Evolutionary conservation across 139 green algal species (phyloP), one percentile per base, ranked within the genome.

Genomic region (Chlamydomonas sphaeroides): DNA sequence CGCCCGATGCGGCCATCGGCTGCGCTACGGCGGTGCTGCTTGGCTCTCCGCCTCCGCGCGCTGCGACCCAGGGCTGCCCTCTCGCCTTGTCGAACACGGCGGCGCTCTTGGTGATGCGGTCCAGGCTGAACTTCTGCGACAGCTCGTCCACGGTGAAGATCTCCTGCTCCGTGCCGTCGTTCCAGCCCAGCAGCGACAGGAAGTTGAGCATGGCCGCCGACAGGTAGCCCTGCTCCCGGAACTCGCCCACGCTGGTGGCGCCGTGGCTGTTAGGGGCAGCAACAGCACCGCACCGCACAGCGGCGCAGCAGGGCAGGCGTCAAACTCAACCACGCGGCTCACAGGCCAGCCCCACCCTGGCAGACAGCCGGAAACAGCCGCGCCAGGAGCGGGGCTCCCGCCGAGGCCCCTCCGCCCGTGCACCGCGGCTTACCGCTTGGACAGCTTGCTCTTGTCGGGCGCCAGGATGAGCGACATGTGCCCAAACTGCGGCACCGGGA

Each of bases 391-490:
- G 15, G 48, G 20, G 48, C 14, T 11, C 48, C 48, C 14, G 48
- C 48, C 48, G 14, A 11, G 11, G 48, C 48, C 15, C 48, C 48
- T 18, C 48, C 48, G 15, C 15, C 20, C 20, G 15, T n/a, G n/a
- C n/a, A n/a, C n/a, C n/a, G n/a, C n/a, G n/a, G n/a, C 57, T 11
- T 32, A 90, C 81, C 97, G 86, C 91, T 99, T 99, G 77, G 91
- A 97, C 57, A 99, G 95, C 93, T 99, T 99, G 91, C 80, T 94
- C 86, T 97, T 96, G 92, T 99, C 97, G 32, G 97, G 96, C 0
- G 97, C 97, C 53, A 99, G 93, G 91, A 99, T 99, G 81, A 99
- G 93, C 0, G 93, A 98, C 66, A 98, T 90, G 89, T 99, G 97
- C 56, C 84, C 94, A 85, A 99, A 99, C 20, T 85, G 84, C 11